These are phyloP conservation scores for Pleoardoris graminearum DNA, from an alignment of 2,329 filamentous ascomycete species.

Conservation along the genomic window DNA sequence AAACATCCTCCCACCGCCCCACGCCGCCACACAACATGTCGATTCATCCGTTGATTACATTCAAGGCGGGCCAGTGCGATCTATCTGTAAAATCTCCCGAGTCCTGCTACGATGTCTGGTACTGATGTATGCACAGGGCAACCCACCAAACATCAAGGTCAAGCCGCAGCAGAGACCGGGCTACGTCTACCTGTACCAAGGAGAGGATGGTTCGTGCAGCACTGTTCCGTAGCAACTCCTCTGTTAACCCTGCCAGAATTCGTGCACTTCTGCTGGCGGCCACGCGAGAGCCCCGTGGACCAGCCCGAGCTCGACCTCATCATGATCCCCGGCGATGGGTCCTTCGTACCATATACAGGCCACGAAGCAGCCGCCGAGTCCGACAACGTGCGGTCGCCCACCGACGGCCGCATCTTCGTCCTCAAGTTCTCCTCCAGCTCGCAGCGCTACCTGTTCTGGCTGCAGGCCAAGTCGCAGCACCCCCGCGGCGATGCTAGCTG, in stretches of 20 bases:
- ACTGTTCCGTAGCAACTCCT: not conserved
- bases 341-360: slow-evolving; percentile 74
- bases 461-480: slow-evolving; percentile 87
- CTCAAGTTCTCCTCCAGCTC: slow-evolving; percentile 94
- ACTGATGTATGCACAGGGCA: slow-evolving; percentile 29
- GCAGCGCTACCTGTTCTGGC: slow-evolving; percentile 91
- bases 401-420: slow-evolving; percentile 86
- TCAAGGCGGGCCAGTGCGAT: slow-evolving; percentile 92
- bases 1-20: slow-evolving; percentile 16
- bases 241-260: slow-evolving; percentile 62
- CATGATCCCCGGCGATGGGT: slow-evolving; percentile 89
- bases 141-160: slow-evolving; percentile 58
- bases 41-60: slow-evolving; percentile 83
- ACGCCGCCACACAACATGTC: slow-evolving; percentile 63
- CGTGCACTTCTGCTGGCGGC: slow-evolving; percentile 96
- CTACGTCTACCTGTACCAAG: slow-evolving; percentile 85
- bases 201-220: slow-evolving; percentile 71
- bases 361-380: slow-evolving; percentile 57
- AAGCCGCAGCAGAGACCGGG: slow-evolving; percentile 73
- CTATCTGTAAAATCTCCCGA: slow-evolving; percentile 66
- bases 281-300: slow-evolving; percentile 70
- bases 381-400: slow-evolving; percentile 64
- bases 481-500: slow-evolving; percentile 69
- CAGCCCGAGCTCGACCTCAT: slow-evolving; percentile 84
- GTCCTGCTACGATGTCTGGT: not conserved